Evolutionary conservation across 2,329 filamentous ascomycete genomes (phyloP), one percentile per base, ranked within the genome.

Genomic region (Colletotrichum somersetense): DNA sequence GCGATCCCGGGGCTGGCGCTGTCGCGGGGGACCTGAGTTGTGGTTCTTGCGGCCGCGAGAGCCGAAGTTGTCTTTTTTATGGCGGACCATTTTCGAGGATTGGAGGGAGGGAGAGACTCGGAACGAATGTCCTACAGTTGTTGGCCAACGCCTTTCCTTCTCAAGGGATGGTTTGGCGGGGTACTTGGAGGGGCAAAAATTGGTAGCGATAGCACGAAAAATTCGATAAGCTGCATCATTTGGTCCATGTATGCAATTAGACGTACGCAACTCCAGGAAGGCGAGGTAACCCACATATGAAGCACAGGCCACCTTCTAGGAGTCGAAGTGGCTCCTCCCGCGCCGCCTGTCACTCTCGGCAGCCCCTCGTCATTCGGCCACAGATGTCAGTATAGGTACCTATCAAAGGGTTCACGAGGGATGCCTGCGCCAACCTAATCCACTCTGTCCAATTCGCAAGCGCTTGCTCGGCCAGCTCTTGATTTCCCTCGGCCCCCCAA

Each of bases 1-100:
- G 76, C 76, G 76, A 66, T 85, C 81, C 73, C 83, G 77, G 75
- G 81, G 85, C 75, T 86, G 87, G 72, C 86, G 84, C 74, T 87
- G 84, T 74, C 89, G 87, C 73, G 90, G 87, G 18, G 86, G 83
- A 73, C 89, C 86, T 20, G 66, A 70, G 75, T 86, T 87, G 76
- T 85, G 85, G 77, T 88, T 89, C 82, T 93, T 94, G 81, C 94
- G 95, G 79, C 93, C 92, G 80, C 92, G 89, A 76, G 88, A 87
- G 66, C 89, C 86, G 79, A 91, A 90, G 77, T 88, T 88, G 83
- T 98, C 95, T 83, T 98, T 98, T 85, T 98, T 98, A 84, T 98
- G 96, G 73, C 96, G 94, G 66, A 98, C 95, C 95, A 97, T 98
- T 18, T 26, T 71, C n/a, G 23, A 53, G 40, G 38, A 40, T 18